Base-by-base conservation (phyloP, 2,329 filamentous ascomycete genomes). In the Hymenoscyphus scutula region DNA sequence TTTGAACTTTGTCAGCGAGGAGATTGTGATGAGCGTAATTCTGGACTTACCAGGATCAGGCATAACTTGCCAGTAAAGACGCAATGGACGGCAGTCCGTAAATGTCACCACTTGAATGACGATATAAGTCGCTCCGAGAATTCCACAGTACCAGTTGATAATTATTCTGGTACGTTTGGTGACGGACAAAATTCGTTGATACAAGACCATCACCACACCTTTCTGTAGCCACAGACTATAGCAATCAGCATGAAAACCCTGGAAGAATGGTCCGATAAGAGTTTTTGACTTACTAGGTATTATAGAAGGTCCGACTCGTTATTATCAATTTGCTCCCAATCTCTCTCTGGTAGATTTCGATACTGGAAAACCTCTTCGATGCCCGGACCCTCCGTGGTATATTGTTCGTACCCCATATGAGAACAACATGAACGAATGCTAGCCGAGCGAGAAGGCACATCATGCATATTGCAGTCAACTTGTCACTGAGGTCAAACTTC, bases 341-440 rank as follows among this genome's bases (percentile, higher is more conserved):
- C 62, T 71, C 69, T 54, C 75, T 70, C 45, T 68, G 71, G 63
- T 74, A 74, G 30, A 76, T 73, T 54, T 76, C 74, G 5, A 65
- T 59, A 0, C 65, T 23, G 3, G 72, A 73, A 58, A 77, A 77
- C 10, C 59, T 34, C 53, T 71, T 67, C 0, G 58, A 65, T 5
- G 64, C 48, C 30, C 73, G 70, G 45, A 67, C 60, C 11, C 60
- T 61, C 8, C 55, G 32, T 5, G 74, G 59, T 57, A 77, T 70
- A 60, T 75, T 77, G 67, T 72, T 75, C 5, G 72, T 77, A 37
- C 74, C 75, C 75, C 75, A 76, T 37, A 72, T 69, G 48, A 76
- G 61, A 54, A 76, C 74, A 19, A 77, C 72, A 57, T 76, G 72
- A 30, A 76, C 72, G 17, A 76, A 56, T 54, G 54, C 56, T 32